Percentiles rank a stretch among this genome's conserved stretches.
These are phyloP conservation scores for Hanseniaspora meyeri DNA, from an alignment of 805 yeast species.

Conservation along the genomic window DNA sequence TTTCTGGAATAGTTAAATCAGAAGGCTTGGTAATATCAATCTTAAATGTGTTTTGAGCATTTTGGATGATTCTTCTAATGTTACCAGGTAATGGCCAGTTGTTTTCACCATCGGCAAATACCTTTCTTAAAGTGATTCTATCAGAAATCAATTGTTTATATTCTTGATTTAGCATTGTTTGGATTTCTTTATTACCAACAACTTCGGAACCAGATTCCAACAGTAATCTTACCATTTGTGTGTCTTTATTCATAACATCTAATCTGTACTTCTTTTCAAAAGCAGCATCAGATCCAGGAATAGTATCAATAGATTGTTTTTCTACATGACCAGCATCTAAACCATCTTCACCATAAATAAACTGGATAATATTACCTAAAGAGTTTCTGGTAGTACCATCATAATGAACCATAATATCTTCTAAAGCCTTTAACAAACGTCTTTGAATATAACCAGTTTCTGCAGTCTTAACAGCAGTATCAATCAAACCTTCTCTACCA, in stretches of 20 bases:
- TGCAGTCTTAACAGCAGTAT: conserved; percentile 98
- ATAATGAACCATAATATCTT: conserved; percentile 94
- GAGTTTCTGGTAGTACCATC: conserved; percentile 98
- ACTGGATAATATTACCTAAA: conserved; percentile 89
- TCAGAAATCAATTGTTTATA: conserved; percentile 66
- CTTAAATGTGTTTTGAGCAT: conserved; percentile 93
- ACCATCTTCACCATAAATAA: conserved; percentile 98
- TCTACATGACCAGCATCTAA: conserved; percentile 97
- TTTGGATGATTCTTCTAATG: conserved; percentile 89
- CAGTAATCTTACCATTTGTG: conserved; percentile 53
- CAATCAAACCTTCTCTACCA: conserved; percentile 99
- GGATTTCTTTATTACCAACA: conserved; percentile 76
- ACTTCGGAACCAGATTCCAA: conserved; percentile 86
- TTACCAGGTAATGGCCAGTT: conserved; percentile 98
- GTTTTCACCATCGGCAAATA: conserved; percentile 86
- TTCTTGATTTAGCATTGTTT: conserved; percentile 70
- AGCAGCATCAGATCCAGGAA: conserved; percentile 78
- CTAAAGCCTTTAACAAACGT: conserved; percentile 91
- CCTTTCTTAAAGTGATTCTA: conserved; percentile 66
- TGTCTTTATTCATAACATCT: conserved; percentile 64
- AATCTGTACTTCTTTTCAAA: conserved; percentile 78
- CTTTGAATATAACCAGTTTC: conserved; percentile 98
- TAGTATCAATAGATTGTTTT: conserved; percentile 86
- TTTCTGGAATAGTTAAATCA: conserved; percentile 74
- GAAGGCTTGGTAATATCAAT: conserved; percentile 82